Percentiles rank a stretch among this genome's conserved stretches.
These are phyloP conservation scores for Hyphodiscus hymeniophilus DNA, from an alignment of 495 filamentous ascomycete species.

Conservation along the genomic window DNA sequence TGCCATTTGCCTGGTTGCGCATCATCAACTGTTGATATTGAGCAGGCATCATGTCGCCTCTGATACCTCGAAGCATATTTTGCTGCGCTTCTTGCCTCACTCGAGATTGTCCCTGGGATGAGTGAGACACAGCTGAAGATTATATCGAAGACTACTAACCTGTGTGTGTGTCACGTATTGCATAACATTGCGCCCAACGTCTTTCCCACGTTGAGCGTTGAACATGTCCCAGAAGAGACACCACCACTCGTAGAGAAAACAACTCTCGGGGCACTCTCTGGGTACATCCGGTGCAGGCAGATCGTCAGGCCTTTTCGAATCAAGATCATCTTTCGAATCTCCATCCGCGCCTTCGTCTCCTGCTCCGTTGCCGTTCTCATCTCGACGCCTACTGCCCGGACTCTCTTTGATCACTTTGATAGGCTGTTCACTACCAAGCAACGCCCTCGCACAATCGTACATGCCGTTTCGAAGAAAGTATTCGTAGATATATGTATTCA, in stretches of 20 bases:
- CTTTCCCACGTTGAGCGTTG: constrained; percentile 57
- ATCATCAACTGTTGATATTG: constrained; percentile 47
- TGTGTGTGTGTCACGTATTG: constrained; percentile 75
- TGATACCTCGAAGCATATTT: constrained; percentile 59
- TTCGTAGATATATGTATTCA: constrained; percentile 97
- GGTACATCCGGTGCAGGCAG: constrained; percentile 67
- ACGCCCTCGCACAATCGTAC: constrained; percentile 67
- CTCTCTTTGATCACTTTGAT: constrained; percentile 52
- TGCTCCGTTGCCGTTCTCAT: constrained; percentile 67
- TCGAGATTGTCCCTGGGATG: constrained; percentile 52
- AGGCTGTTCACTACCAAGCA: constrained; percentile 54
- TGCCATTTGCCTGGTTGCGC: constrained; percentile 44
- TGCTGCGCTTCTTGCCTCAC: constrained; percentile 59
- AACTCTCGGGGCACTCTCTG: constrained; percentile 52
- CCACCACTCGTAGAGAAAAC: constrained; percentile 93
- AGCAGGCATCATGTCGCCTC: constrained; percentile 38
- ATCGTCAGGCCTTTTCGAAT: constrained; percentile 65
- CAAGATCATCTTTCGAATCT: constrained; percentile 67
- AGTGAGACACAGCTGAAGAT: constrained; percentile 8
- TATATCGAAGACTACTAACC: constrained; percentile 41
- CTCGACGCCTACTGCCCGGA: constrained; percentile 43
- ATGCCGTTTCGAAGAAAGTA: constrained; percentile 82
- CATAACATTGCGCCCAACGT: constrained; percentile 33
- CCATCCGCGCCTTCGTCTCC: constrained; percentile 77
- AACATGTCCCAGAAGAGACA: constrained; percentile 95